These are phyloP conservation scores for Talaromyces sp. DNA, from an alignment of 2,329 filamentous ascomycete genomes.

Conservation along the genomic window DNA sequence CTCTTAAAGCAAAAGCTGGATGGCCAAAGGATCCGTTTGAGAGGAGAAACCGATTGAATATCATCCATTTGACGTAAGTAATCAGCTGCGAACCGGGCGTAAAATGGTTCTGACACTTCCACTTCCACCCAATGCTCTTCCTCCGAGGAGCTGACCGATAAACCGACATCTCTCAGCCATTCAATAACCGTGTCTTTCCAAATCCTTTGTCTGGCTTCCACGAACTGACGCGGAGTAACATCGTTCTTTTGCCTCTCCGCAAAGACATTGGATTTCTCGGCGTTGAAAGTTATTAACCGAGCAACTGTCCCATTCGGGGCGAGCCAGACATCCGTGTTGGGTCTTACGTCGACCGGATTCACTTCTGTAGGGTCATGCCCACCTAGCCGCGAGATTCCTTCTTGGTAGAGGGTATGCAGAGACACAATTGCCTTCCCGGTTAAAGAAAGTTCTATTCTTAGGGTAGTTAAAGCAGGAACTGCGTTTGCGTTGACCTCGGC, in stretches of 20 bases:
- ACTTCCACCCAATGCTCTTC: slow-evolving; percentile 36
- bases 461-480: slow-evolving; percentile 26
- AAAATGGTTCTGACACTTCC: slow-evolving; percentile 36
- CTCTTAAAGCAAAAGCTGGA: slow-evolving; percentile 38
- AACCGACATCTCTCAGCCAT: slow-evolving; percentile 33
- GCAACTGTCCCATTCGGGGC: slow-evolving; percentile 34
- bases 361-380: slow-evolving; percentile 15
- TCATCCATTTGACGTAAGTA: slow-evolving; percentile 22
- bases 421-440: slow-evolving; percentile 32
- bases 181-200: slow-evolving; percentile 33
- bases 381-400: slow-evolving; percentile 28
- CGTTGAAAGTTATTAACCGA: slow-evolving; percentile 23
- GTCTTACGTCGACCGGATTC: slow-evolving; percentile 14
- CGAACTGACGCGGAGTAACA: slow-evolving; percentile 7
- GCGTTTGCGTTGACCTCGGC: slow-evolving; percentile 20
- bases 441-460: slow-evolving; percentile 32
- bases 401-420: slow-evolving; percentile 29
- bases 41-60: slow-evolving; percentile 22
- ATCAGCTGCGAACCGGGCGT: slow-evolving; percentile 30
- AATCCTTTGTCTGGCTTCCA: slow-evolving; percentile 17
- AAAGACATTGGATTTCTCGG: slow-evolving; percentile 15
- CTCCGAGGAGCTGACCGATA: slow-evolving; percentile 23
- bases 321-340: slow-evolving; percentile 34
- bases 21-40: slow-evolving; percentile 41
- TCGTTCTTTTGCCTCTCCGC: slow-evolving; percentile 17